Evolutionary conservation across 306 rosid species (phyloP), one percentile per base, ranked within the genome.

Genomic region (Geum urbanum): DNA sequence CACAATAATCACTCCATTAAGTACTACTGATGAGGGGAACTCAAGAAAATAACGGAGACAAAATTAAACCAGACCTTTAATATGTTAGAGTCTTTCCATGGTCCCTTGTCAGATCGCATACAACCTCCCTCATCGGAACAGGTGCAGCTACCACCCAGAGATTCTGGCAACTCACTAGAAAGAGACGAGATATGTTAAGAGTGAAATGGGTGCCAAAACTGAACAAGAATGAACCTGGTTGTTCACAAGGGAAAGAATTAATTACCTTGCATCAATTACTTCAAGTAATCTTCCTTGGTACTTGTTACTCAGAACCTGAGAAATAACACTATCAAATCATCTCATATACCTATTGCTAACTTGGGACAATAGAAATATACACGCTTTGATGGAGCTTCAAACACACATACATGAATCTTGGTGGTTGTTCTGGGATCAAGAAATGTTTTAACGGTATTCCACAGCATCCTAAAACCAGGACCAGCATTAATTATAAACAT

Each of bases 401-500:
- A 80, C 96, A 46, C 83, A 90, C 98, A 46, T 83, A 90, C 98
- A 86, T 92, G 88, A 82, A 92, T 92, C 84, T 92, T 92, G 48
- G 89, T 65, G 59, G 90, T 81, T 51, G 97, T 87, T 78, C 69
- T 83, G 70, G 97, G 95, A 77, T 92, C 97, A 69, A 92, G 85
- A 85, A 92, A 89, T 45, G 94, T 67, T 80, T 81, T 92, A 66
- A 92, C 81, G 5, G 96, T 85, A 82, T 76, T 81, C 97, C 96
- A 92, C 7, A 92, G 88, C 63, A 92, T 72, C 92, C 88, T 86
- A 75, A 92, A 92, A 79, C 96, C 96, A 54, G 91, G 86, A 58
- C 98, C 96, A 79, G 96, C 98, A 60, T 92, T 92, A 67, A 92
- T 88, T 81, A 92, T 88, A 80, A 85, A 86, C 97, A 92, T 86